Evolutionary conservation across 139 green algal genomes (phyloP).

Genomic region (Chlamydomonas eustigma): DNA sequence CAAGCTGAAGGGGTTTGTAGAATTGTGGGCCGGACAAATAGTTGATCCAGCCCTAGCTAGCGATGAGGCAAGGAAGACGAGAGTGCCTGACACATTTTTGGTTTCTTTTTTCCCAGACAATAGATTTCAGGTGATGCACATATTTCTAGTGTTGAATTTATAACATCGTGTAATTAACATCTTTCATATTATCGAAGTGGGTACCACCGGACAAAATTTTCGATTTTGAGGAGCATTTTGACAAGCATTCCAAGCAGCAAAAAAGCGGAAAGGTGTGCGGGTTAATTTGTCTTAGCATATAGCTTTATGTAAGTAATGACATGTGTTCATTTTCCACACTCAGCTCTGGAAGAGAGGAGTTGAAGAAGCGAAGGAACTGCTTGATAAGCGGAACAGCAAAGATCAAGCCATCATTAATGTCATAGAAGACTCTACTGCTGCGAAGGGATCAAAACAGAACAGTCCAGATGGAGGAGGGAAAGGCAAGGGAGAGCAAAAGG

Average conservation of each 20-base stretch:
- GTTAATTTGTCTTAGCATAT: no score
- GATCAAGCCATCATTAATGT: not conserved
- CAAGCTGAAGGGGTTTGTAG: conserved; percentile 7
- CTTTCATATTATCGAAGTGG: not conserved
- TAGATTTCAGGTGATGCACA: not conserved
- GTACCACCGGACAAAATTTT: conserved; percentile 11
- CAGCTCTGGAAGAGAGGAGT: not conserved
- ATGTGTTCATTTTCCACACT: no score
- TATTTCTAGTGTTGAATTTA: not conserved
- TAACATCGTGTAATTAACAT: not conserved
- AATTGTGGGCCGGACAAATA: conserved; percentile 7
- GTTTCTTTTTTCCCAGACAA: conserved; percentile 8
- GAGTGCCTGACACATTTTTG: not conserved
- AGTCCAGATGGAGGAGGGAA: not conserved
- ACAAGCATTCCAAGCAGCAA: conserved; percentile 6
- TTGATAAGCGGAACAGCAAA: not conserved
- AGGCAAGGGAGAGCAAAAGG: not conserved
- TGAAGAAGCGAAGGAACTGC: not conserved
- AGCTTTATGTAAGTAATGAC: no score
- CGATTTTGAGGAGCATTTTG: conserved; percentile 9
- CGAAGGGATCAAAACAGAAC: not conserved
- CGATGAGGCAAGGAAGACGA: not conserved
- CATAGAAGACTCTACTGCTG: not conserved
- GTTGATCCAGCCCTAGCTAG: not conserved
- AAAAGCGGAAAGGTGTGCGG: not conserved